Conservation (phyloP, 495 filamentous ascomycete species). For the Pseudoneurospora amorphoporcata region DNA sequence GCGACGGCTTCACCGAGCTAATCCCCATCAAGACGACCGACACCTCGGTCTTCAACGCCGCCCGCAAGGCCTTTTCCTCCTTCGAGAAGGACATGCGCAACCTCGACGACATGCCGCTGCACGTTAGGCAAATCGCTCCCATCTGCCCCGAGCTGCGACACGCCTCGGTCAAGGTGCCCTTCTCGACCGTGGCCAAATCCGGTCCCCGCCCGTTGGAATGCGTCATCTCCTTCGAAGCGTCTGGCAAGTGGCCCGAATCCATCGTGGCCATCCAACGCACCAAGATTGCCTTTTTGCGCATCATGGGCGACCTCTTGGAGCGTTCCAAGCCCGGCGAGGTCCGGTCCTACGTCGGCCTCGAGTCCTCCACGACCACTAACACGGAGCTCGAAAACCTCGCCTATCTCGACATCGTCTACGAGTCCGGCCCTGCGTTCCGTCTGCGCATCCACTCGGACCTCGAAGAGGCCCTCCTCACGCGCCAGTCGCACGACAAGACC, state of each 20-base stretch:
- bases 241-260: constrained; percentile 87
- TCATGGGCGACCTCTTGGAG: constrained; percentile 62
- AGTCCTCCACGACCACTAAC: constrained; percentile 53
- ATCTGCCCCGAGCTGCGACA: constrained; percentile 64
- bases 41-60: constrained; percentile 41
- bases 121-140: constrained; percentile 64
- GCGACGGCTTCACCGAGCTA: constrained; percentile 49
- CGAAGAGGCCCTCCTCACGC: constrained; percentile 71
- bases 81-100: constrained; percentile 63
- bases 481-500: constrained; percentile 61
- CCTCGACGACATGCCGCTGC: constrained; percentile 71
- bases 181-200: constrained; percentile 27
- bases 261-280: constrained; percentile 82
- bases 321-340: constrained; percentile 36
- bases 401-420: constrained; percentile 74
- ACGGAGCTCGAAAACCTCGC: constrained; percentile 59
- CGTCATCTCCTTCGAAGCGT: constrained; percentile 85
- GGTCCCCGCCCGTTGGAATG: constrained; percentile 43
- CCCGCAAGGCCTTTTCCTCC: constrained; percentile 49
- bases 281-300: constrained; percentile 83
- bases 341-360: constrained; percentile 61
- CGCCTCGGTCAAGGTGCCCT: constrained; percentile 48
- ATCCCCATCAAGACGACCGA: constrained; percentile 38
- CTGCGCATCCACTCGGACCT: constrained; percentile 71
- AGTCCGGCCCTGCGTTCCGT: constrained; percentile 55